phyloP scores from a whole-genome alignment of 2,329 filamentous ascomycete species.

The Cladophialophora psammophila region DNA sequence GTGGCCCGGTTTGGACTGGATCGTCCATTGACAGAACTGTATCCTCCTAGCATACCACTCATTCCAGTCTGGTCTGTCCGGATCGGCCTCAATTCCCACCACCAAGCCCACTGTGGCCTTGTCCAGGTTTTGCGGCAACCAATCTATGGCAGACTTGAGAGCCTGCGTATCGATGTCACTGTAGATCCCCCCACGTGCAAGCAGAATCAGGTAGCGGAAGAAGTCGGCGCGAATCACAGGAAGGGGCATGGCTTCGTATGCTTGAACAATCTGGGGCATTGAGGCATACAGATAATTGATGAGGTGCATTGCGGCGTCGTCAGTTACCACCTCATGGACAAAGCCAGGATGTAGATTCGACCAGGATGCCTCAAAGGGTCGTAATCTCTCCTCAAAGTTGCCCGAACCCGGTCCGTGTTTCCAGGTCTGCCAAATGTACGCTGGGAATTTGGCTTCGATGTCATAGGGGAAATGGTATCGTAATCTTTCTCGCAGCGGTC shows the following conservation, averaged over 20 bases:
- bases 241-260: conserved; percentile 75
- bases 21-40: conserved; percentile 99
- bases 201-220: conserved; percentile 76
- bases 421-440: conserved; percentile 99
- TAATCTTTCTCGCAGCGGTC: conserved; percentile 79
- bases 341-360: conserved; percentile 85
- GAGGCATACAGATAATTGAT: conserved; percentile 86
- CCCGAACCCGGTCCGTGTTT: conserved; percentile 80
- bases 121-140: conserved; percentile 82
- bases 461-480: conserved; percentile 95
- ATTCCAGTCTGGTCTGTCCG: conserved; percentile 88
- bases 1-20: conserved; percentile 93
- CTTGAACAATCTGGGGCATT: conserved; percentile 78
- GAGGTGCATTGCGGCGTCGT: conserved; percentile 80
- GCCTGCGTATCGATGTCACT: conserved; percentile 91
- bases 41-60: conserved; percentile 96
- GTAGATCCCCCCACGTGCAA: conserved; percentile 83
- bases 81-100: conserved; percentile 94
- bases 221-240: conserved; percentile 81
- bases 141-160: conserved; percentile 81
- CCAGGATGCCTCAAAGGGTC: conserved; percentile 89
- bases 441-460: conserved; percentile 85
- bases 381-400: conserved; percentile 76
- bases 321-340: conserved; percentile 96
- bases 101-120: conserved; percentile 82